Conservation (phyloP, 108 stramenopile species). For the Schizochytrium sp. region DNA sequence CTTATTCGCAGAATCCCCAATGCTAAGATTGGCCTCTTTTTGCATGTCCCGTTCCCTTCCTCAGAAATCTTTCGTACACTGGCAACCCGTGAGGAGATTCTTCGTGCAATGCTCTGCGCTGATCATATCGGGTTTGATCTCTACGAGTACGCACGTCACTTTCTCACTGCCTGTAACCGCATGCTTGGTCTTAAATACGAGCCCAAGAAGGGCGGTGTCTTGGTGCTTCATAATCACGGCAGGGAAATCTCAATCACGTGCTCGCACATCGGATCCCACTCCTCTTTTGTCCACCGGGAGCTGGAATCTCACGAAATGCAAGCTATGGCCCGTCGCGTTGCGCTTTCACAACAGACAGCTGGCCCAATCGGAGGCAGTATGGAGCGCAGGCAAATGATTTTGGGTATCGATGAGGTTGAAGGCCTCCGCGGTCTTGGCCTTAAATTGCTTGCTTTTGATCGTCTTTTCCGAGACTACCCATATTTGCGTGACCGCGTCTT, state of each 20-base stretch:
- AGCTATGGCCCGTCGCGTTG: conserved; percentile 82
- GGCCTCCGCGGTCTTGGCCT: conserved; percentile 84
- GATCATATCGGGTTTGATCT: conserved; percentile 82
- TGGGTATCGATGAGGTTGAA: conserved; percentile 93
- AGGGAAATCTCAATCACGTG: conserved; percentile 91
- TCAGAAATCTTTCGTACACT: conserved; percentile 81
- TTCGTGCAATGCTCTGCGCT: conserved; percentile 80
- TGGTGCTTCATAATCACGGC: conserved; percentile 91
- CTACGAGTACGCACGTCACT: conserved; percentile 82
- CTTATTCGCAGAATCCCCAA: conserved; percentile 65
- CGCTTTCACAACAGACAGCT: neutral
- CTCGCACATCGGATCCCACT: conserved; percentile 95
- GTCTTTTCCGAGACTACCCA: conserved; percentile 69
- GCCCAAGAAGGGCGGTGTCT: conserved; percentile 80
- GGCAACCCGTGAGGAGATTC: conserved; percentile 74
- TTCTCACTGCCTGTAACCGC: conserved; percentile 77
- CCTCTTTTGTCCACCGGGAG: conserved; percentile 83
- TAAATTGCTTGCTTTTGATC: conserved; percentile 78
- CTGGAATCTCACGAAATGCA: conserved; percentile 73
- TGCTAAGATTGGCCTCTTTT: conserved; percentile 77
- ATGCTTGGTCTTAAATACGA: conserved; percentile 85
- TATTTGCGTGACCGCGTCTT: conserved; percentile 62
- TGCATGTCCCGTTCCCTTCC: conserved; percentile 82
- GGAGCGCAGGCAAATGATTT: conserved; percentile 74
- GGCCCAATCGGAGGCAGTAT: conserved; percentile 11